Base-by-base conservation (phyloP, 1,139 yeast species). In the Nadsonia starkeyi-henricii region DNA sequence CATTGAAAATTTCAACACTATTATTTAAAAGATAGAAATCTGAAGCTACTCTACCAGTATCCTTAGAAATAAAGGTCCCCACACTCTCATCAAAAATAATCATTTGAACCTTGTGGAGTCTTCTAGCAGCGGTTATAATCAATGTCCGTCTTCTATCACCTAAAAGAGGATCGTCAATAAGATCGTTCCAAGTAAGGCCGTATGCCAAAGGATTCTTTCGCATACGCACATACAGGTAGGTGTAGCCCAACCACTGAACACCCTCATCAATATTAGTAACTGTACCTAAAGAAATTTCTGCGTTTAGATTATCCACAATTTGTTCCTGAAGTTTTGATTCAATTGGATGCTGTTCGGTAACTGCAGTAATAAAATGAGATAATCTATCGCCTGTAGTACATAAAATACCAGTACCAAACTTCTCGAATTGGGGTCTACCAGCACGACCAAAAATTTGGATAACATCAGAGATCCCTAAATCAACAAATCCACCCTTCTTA, bases 401-500 rank as follows among this genome's bases (percentile, higher is more conserved):
- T 48, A 93, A 70, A 42, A 88, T 81, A 69, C 97, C 97, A 1
- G 91, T 85, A 71, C 98, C 99, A 61, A 75, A 82, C 51, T 77
- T 78, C 58, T 93, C 96, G 65, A 79, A 93, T 57, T 94, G 98
- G 0, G 99, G 99, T 68, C 99, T 79, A 67, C 99, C 99, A 42
- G 98, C 98, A 70, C 99, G 85, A 57, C 99, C 99, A 68, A 93
- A 91, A 58, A 93, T 93, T 68, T 93, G 99, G 53, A 93, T 83
- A 39, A 93, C 96, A 67, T 93, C 99, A 0, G 96, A 84, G 20
- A 93, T 89, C 1, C 97, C 96, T 49, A 93, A 71, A 61, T 93
- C 98, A 2, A 82, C 79, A 62, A 81, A 86, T 0, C 97, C 96
- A 72, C 98, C 98, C 51, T 83, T 85, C 60, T 89, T 86, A 0